Percentiles rank a stretch among this genome's conserved stretches.
phyloP scores from a whole-genome alignment of 2,329 filamentous ascomycete genomes.

The Penicillium vulpinum region DNA sequence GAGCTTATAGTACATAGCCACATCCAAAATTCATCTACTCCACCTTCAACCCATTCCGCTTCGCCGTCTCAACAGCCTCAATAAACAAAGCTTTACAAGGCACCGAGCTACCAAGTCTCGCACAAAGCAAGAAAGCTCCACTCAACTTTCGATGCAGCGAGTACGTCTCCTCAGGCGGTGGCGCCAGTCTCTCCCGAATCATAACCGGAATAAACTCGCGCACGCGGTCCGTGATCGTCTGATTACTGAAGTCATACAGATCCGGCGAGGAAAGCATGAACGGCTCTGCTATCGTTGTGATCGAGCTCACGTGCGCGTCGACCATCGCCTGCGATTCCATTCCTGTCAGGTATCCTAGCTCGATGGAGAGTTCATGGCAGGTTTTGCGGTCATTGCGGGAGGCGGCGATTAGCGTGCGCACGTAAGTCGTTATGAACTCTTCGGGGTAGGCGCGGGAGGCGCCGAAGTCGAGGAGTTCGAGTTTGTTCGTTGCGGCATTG shows the following conservation, averaged over 20 bases:
- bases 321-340: conserved; percentile 83
- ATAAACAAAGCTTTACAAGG: conserved; percentile 75
- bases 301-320: conserved; percentile 82
- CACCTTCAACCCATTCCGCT: conserved; percentile 19
- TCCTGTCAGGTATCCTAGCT: conserved; percentile 89
- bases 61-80: conserved; percentile 34
- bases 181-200: conserved; percentile 82
- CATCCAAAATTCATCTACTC: not conserved
- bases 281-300: conserved; percentile 88
- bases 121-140: conserved; percentile 91
- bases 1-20: not conserved
- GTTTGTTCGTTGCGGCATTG: conserved; percentile 67
- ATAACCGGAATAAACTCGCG: conserved; percentile 86
- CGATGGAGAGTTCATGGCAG: conserved; percentile 68
- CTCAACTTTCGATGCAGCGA: conserved; percentile 92
- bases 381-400: conserved; percentile 65
- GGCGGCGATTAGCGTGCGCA: conserved; percentile 77
- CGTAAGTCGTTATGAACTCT: conserved; percentile 76
- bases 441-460: conserved; percentile 83
- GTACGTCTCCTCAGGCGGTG: conserved; percentile 97
- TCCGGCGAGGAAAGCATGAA: conserved; percentile 75
- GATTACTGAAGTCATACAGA: conserved; percentile 86
- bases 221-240: conserved; percentile 95
- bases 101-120: conserved; percentile 78
- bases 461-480: conserved; percentile 94